Percentiles rank a stretch among this genome's conserved stretches.
phyloP scores from a whole-genome alignment of 495 filamentous ascomycete species.

The Lasiosphaeria hispida region DNA sequence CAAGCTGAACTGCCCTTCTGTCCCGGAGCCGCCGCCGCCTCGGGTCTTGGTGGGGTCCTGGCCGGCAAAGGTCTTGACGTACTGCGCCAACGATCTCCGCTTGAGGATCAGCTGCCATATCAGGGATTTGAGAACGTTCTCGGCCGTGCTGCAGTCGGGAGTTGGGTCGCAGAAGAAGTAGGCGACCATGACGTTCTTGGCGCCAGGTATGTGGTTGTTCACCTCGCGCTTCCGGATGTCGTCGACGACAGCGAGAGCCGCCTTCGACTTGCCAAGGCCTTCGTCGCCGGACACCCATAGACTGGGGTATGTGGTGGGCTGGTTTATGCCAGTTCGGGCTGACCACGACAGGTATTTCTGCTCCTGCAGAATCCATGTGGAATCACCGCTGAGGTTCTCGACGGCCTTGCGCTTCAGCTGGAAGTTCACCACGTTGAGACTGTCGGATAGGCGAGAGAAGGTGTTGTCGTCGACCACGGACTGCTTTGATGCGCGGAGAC shows the following conservation, averaged over 20 bases:
- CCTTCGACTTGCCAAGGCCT: constrained; percentile 16
- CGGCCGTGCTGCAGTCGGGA: constrained; percentile 5
- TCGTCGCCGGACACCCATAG: constrained; percentile 16
- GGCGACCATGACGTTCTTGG: constrained; percentile 7
- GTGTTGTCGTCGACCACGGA: constrained; percentile 11
- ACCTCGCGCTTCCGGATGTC: constrained; percentile 2
- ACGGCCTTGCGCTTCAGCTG: constrained; percentile 3
- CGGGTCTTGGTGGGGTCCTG: constrained; percentile 1
- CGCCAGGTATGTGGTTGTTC: neutral
- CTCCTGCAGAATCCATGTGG: constrained; percentile 14
- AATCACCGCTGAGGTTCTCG: constrained; percentile 10
- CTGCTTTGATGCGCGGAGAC: constrained; percentile 7
- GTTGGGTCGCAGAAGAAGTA: constrained; percentile 16
- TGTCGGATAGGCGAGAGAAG: constrained; percentile 9
- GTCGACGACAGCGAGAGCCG: constrained; percentile 7
- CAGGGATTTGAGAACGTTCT: constrained; percentile 13
- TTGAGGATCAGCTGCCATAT: constrained; percentile 17
- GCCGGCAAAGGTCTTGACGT: constrained; percentile 14
- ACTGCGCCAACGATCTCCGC: constrained; percentile 11
- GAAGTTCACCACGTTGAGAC: constrained; percentile 10
- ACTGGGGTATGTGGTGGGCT: neutral
- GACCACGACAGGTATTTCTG: constrained; percentile 8
- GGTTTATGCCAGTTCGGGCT: neutral
- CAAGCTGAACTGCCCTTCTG: constrained; percentile 11
- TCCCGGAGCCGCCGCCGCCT: neutral